Evolutionary conservation across 2,329 filamentous ascomycete genomes (phyloP), one percentile per base, ranked within the genome.

Genomic region (Colletotrichum salicis): DNA sequence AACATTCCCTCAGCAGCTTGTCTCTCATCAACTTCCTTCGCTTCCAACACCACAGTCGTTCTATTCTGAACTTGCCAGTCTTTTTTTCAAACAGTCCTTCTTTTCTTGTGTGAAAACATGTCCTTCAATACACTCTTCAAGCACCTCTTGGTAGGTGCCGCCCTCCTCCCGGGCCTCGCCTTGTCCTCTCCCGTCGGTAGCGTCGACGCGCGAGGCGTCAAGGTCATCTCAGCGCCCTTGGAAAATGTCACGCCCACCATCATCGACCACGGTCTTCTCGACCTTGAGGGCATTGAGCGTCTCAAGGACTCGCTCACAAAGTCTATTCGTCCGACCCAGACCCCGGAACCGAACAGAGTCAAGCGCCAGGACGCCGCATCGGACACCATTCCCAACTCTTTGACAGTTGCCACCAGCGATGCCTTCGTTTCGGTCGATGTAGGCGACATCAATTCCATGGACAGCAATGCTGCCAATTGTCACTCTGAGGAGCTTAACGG

Each of bases 381-480:
- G 19, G 31, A 33, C 8, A 60, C 48, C 6, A 12, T 35, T 1
- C 19, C 45, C 19, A 51, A 31, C 11, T 60, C 61, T n/a, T 51
- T 72, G 6, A 55, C 67, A 5, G 59, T 70, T 24, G 52, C 19
- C 0, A 58, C 52, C 10, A 52, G 19, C 24, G 67, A 58, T 3
- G 60, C 70, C 2, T 70, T 63, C 31, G 31, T 66, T 4, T 59
- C 70, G 5, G 33, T 72, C 5, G 70, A 72, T 52, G 60, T 62
- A 4, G 66, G 66, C 15, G 69, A 67, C 19, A 41, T 71, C 11
- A 48, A 60, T 3, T 1, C 55, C 3, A 45, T 66, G 19, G 67
- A 70, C 33, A 60, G 19, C 15, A 29, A 60, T n/a, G 27, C 61
- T 7, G 58, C 19, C 12, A 58, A 67, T 4, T 62, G 54, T 19